Conservation (phyloP, 2,329 filamentous ascomycete genomes). For the Cucurbitaria berberidis region DNA sequence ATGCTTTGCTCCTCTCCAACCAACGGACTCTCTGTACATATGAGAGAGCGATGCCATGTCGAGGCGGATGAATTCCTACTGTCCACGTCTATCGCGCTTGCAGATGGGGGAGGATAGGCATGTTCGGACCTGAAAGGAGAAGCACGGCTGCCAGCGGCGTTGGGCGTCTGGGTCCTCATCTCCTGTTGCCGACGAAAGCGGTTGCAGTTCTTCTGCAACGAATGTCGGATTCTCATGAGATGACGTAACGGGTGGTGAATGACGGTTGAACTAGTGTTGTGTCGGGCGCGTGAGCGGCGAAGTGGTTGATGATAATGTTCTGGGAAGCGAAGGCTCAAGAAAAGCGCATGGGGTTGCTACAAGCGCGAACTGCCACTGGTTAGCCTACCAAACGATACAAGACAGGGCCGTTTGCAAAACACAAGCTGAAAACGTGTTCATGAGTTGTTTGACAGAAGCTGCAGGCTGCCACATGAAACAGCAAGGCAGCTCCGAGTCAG, state of each 20-base stretch:
- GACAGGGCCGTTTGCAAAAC: conserved; percentile 46
- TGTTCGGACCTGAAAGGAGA: conserved; percentile 28
- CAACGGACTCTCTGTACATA: conserved; percentile 23
- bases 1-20: conserved; percentile 24
- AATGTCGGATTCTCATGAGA: conserved; percentile 35
- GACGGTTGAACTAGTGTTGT: conserved; percentile 15
- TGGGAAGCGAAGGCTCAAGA: conserved; percentile 37
- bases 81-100: conserved; percentile 20
- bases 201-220: conserved; percentile 28
- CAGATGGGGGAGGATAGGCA: conserved; percentile 20
- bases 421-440: conserved; percentile 49
- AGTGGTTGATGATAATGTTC: conserved; percentile 33
- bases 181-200: conserved; percentile 27
- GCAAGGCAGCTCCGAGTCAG: conserved; percentile 42
- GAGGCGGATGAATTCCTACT: conserved; percentile 23
- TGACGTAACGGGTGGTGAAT: conserved; percentile 18
- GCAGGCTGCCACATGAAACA: conserved; percentile 39
- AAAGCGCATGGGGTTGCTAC: conserved; percentile 37
- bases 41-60: conserved; percentile 31
- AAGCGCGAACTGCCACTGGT: conserved; percentile 46
- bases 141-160: conserved; percentile 35
- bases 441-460: conserved; percentile 42
- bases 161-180: conserved; percentile 42
- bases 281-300: conserved; percentile 21
- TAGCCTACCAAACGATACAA: conserved; percentile 47